Percentiles rank a stretch among this genome's conserved stretches.
These are phyloP conservation scores for Incumbomyces delicatus DNA, from an alignment of 2,329 filamentous ascomycete species.

Conservation along the genomic window DNA sequence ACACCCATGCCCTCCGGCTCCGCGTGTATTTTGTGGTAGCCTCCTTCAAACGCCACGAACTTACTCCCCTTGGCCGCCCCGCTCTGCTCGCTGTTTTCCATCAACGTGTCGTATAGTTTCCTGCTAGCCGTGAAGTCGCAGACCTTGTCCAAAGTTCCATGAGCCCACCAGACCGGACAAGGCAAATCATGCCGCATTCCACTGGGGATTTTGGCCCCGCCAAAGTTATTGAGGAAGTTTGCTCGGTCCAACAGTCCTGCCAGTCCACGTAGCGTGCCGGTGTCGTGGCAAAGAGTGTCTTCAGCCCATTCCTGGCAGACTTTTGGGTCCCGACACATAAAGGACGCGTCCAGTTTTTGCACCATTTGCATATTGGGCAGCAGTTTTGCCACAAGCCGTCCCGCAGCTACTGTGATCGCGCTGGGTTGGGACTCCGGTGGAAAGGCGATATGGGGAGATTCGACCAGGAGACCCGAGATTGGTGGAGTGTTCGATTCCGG, in stretches of 20 bases:
- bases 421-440: slow-evolving; percentile 55
- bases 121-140: slow-evolving; percentile 57
- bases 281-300: slow-evolving; percentile 69
- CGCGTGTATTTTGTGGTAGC: slow-evolving; percentile 55
- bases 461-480: slow-evolving; percentile 66
- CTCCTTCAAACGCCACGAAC: slow-evolving; percentile 65
- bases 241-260: slow-evolving; percentile 69
- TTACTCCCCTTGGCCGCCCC: slow-evolving; percentile 49
- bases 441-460: slow-evolving; percentile 71
- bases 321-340: slow-evolving; percentile 57
- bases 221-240: neutral
- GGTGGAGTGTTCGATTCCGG: slow-evolving; percentile 40
- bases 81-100: slow-evolving; percentile 26
- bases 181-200: slow-evolving; percentile 12
- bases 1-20: slow-evolving; percentile 25
- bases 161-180: slow-evolving; percentile 62
- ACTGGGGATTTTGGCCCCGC: neutral
- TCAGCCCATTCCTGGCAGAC: slow-evolving; percentile 51
- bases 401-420: slow-evolving; percentile 52
- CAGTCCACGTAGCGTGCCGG: slow-evolving; percentile 73
- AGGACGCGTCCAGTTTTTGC: slow-evolving; percentile 53
- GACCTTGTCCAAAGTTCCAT: slow-evolving; percentile 65
- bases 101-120: slow-evolving; percentile 50
- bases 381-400: slow-evolving; percentile 57
- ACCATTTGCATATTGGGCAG: slow-evolving; percentile 59